phyloP scores from a whole-genome alignment of 192 early-diverging fungal genomes.

The Podila verticillata region DNA sequence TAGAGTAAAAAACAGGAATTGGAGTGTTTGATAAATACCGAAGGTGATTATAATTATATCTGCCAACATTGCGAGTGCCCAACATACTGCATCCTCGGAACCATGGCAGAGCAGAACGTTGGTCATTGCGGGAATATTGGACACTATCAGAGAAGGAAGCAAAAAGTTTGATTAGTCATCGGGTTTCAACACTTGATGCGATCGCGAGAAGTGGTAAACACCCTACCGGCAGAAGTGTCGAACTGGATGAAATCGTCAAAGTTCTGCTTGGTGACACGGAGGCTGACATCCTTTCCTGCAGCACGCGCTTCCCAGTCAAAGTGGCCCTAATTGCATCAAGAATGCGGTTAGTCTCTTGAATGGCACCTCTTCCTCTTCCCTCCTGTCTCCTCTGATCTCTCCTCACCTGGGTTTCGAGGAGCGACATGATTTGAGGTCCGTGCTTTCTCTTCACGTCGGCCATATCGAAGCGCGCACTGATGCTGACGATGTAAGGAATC shows the following conservation, averaged over 20 bases:
- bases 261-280: slow-evolving; percentile 35
- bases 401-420: slow-evolving; percentile 34
- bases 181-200: neutral
- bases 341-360: neutral
- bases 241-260: slow-evolving; percentile 47
- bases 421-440: slow-evolving; percentile 32
- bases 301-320: slow-evolving; percentile 49
- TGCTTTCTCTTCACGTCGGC: slow-evolving; percentile 38
- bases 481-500: slow-evolving; percentile 40
- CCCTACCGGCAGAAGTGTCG: slow-evolving; percentile 32
- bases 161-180: neutral
- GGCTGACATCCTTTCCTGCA: slow-evolving; percentile 28
- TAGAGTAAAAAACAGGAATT: slow-evolving; percentile 10
- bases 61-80: too few species aligned
- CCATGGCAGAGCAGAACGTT: slow-evolving; percentile 64
- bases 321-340: slow-evolving; percentile 19
- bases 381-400: too few species aligned
- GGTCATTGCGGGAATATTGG: slow-evolving; percentile 57
- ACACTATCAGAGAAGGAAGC: slow-evolving; percentile 29
- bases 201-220: neutral
- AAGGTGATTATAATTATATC: too few species aligned
- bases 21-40: neutral
- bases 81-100: slow-evolving; percentile 55
- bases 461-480: slow-evolving; percentile 46
- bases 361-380: neutral